Evolutionary conservation across 192 early-diverging fungal species (phyloP), one percentile per base, ranked within the genome.

Genomic region (Linnemannia zychae): DNA sequence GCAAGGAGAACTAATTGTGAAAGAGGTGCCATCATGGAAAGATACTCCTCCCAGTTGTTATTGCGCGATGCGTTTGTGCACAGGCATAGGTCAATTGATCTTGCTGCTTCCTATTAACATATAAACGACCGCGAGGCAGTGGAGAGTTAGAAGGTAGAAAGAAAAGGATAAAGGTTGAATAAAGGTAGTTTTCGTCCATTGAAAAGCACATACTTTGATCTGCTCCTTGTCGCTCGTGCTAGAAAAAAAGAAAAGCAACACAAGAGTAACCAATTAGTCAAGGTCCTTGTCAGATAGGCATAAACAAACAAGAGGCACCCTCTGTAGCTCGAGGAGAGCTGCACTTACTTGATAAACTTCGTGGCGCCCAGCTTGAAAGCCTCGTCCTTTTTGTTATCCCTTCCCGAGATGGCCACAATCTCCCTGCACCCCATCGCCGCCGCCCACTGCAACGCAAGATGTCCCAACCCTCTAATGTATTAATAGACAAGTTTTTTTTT

Each of bases 371-470:
- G 91, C 50, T 87, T 73, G 11, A 79, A 71, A 15, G 91, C 88
- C 79, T 93, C 87, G 37, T 91, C 87, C 40, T 85, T 77, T 78
- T 94, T 94, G 76, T 63, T 88, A n/a, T 66, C 53, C 22, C 81
- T 72, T 17, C 67, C 48, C 47, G 93, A 93, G 22, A 94, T 88
- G 0, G 91, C 93, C 28, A 88, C 63, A 17, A 93, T 89, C 52
- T 89, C 87, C n/a, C 70, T 76, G 11, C 88, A 87, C 13, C 89
- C 87, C 5, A 90, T 91, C 13, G 71, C 69, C 15, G 48, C 24
- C 22, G 92, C 92, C 78, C 89, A 94, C 81, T 94, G 93, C 24
- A 94, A 84, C 18, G 85, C 94, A 49, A 94, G 78, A 68, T 94
- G 93, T 3, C 93, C 93, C 33, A 95, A 80, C 38, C 94, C 94